phyloP scores from a whole-genome alignment of 768 basidiomycete genomes.

The Cantharellus anzutake region DNA sequence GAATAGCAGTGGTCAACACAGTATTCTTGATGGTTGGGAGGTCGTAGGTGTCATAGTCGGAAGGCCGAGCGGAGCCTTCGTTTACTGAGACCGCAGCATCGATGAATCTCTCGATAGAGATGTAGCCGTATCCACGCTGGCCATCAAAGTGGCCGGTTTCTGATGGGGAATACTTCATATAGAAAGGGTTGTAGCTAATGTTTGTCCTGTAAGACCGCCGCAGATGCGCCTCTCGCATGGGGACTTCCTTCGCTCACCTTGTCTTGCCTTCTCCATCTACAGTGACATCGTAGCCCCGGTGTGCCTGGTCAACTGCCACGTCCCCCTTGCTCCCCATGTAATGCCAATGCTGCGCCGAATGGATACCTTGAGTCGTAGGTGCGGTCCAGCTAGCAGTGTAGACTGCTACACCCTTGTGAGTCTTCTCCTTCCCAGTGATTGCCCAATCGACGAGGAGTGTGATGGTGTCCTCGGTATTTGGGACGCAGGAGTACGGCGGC shows the following conservation, averaged over 20 bases:
- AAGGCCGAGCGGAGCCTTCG: slow-evolving; percentile 41
- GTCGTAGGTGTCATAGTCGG: slow-evolving; percentile 59
- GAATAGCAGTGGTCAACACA: slow-evolving; percentile 68
- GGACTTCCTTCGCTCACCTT: slow-evolving; percentile 20
- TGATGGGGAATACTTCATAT: slow-evolving; percentile 90
- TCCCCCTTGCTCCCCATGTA: slow-evolving; percentile 96
- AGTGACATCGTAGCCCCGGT: slow-evolving; percentile 82
- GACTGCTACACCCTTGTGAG: slow-evolving; percentile 66
- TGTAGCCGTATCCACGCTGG: slow-evolving; percentile 76
- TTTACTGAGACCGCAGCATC: slow-evolving; percentile 69
- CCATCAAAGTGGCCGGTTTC: slow-evolving; percentile 88
- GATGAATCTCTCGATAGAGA: slow-evolving; percentile 85
- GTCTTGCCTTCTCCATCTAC: slow-evolving; percentile 69
- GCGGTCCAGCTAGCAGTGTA: slow-evolving; percentile 95
- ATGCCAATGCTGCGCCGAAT: slow-evolving; percentile 84
- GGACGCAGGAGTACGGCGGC: slow-evolving; percentile 73
- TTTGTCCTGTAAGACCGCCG: background rate
- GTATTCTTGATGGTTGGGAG: slow-evolving; percentile 83
- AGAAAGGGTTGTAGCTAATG: slow-evolving; percentile 60
- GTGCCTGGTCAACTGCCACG: slow-evolving; percentile 81
- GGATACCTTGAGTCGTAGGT: slow-evolving; percentile 73
- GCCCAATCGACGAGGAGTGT: slow-evolving; percentile 92
- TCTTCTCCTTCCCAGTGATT: slow-evolving; percentile 44
- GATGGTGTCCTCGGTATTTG: slow-evolving; percentile 78
- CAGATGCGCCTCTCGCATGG: no score